Conservation (phyloP, 2,329 filamentous ascomycete genomes). For the Fonsecaea nubica region DNA sequence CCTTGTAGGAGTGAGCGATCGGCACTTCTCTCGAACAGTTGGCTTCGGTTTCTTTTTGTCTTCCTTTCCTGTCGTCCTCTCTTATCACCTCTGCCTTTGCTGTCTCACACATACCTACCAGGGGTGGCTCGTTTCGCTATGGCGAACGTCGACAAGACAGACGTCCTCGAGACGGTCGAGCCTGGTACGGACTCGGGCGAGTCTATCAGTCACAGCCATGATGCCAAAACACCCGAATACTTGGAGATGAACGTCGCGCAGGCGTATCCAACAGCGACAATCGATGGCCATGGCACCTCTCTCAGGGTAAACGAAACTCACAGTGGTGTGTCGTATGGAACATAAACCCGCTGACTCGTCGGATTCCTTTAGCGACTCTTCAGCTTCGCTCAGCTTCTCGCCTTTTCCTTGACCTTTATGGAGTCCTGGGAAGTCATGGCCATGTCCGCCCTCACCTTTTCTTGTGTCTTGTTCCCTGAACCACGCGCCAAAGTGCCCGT, state of each 20-base stretch:
- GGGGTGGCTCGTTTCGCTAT: neutral
- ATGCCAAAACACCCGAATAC: conserved; percentile 15
- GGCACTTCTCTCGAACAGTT: neutral
- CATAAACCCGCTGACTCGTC: neutral
- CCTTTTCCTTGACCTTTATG: conserved; percentile 39
- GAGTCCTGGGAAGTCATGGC: conserved; percentile 37
- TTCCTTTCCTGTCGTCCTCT: neutral
- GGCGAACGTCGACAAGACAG: conserved; percentile 6
- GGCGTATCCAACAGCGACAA: conserved; percentile 21
- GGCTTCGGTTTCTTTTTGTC: neutral
- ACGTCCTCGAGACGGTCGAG: conserved; percentile 23
- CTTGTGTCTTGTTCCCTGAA: neutral
- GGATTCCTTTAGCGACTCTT: conserved; percentile 27
- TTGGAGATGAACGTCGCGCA: conserved; percentile 25
- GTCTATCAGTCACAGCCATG: conserved; percentile 9
- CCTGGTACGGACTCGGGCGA: conserved; percentile 22
- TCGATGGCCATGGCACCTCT: conserved; percentile 8
- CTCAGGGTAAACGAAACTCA: conserved; percentile 17
- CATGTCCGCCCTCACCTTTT: conserved; percentile 21
- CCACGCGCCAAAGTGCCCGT: neutral
- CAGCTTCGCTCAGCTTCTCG: conserved; percentile 36
- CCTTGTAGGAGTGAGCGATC: neutral
- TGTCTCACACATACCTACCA: neutral
- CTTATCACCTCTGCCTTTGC: neutral
- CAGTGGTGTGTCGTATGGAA: neutral